Conservation (phyloP, 495 filamentous ascomycete genomes). For the Xylaria intraflava region DNA sequence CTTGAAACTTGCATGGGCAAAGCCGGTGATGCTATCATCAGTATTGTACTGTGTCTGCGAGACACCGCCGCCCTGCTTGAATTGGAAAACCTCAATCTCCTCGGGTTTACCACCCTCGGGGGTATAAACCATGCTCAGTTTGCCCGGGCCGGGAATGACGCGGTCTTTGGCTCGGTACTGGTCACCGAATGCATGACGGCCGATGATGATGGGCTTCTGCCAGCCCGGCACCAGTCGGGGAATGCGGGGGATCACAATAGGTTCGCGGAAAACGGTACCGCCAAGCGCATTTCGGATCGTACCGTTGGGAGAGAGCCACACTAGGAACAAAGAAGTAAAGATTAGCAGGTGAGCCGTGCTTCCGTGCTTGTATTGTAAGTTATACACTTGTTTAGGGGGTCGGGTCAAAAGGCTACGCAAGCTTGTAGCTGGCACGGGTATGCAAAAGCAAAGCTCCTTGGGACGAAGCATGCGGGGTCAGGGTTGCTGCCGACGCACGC, state of each 20-base stretch:
- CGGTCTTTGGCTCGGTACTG: constrained; percentile 94
- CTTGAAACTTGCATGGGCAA: constrained; percentile 95
- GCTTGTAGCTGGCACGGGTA: too few relatives aligned
- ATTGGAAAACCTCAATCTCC: constrained; percentile 84
- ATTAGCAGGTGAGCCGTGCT: constrained; percentile 11
- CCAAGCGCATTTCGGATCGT: constrained; percentile 94
- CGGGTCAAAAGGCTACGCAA: too few relatives aligned
- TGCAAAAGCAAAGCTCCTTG: neutral
- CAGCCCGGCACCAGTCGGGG: constrained; percentile 91
- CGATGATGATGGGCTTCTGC: constrained; percentile 98
- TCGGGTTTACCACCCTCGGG: constrained; percentile 76
- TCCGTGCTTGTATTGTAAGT: neutral
- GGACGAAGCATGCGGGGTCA: neutral
- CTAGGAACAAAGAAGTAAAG: constrained; percentile 31
- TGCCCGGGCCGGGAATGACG: constrained; percentile 73
- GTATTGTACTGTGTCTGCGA: constrained; percentile 97
- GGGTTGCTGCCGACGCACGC: neutral
- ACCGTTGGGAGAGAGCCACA: constrained; percentile 98
- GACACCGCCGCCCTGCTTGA: constrained; percentile 74
- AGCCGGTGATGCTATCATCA: constrained; percentile 85
- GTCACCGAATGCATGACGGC: constrained; percentile 96
- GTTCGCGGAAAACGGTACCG: constrained; percentile 96
- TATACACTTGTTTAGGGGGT: too few relatives aligned
- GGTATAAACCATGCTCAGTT: constrained; percentile 89
- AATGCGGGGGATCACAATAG: constrained; percentile 88